Percentiles rank a stretch among this genome's conserved stretches.
These are phyloP conservation scores for Coffea humblotiana DNA, from an alignment of 305 asterid genomes.

Conservation along the genomic window DNA sequence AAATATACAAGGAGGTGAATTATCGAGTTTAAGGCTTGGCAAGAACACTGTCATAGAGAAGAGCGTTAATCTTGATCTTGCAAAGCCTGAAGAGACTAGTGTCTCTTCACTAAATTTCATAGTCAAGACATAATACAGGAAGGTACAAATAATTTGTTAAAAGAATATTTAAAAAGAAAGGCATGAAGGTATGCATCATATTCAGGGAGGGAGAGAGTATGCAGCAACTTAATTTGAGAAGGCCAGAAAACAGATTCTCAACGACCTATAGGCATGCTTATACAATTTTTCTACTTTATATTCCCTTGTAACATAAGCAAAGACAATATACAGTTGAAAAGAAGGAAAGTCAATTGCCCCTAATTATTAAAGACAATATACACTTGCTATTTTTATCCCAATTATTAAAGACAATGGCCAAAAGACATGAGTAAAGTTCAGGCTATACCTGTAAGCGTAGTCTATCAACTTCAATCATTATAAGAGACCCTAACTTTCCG, in stretches of 20 bases:
- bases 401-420: background rate
- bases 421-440: slow-evolving; percentile 29
- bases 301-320: background rate
- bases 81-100: background rate
- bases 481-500: slow-evolving; percentile 91
- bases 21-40: background rate
- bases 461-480: slow-evolving; percentile 92
- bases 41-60: background rate
- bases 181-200: background rate
- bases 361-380: background rate
- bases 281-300: background rate
- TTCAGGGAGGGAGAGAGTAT: background rate
- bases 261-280: background rate
- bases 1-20: background rate
- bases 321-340: background rate
- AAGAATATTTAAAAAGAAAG: background rate
- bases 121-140: background rate
- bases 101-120: background rate
- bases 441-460: slow-evolving; percentile 85
- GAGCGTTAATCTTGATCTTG: background rate
- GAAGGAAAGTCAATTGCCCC: background rate
- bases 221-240: background rate
- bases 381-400: background rate
- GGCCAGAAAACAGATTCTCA: background rate
- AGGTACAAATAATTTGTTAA: background rate